Evolutionary conservation across 495 filamentous ascomycete genomes (phyloP).

Genomic region (Penicillium crystallinum): DNA sequence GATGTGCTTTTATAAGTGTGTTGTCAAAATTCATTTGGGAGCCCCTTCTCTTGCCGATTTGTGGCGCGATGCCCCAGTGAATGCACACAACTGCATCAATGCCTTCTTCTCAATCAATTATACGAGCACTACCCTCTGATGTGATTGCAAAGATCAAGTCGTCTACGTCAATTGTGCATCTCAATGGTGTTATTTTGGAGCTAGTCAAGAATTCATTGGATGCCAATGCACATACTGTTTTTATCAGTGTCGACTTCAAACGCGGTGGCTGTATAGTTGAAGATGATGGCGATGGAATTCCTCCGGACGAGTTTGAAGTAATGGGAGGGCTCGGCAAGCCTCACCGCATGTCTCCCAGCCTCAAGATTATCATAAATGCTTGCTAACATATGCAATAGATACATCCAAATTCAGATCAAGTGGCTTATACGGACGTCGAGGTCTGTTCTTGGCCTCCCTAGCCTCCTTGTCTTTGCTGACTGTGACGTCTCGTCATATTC

Average conservation of each 20-base stretch:
- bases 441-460: slow-evolving; percentile 73
- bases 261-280: slow-evolving; percentile 80
- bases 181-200: slow-evolving; percentile 68
- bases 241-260: slow-evolving; percentile 65
- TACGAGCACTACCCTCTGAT: slow-evolving; percentile 66
- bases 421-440: slow-evolving; percentile 61
- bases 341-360: slow-evolving; percentile 52
- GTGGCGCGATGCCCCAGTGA: background rate
- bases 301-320: slow-evolving; percentile 62
- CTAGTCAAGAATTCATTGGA: slow-evolving; percentile 87
- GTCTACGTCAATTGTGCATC: slow-evolving; percentile 67
- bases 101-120: slow-evolving; percentile 34
- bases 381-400: slow-evolving; percentile 45
- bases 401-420: slow-evolving; percentile 65
- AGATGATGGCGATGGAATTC: slow-evolving; percentile 82
- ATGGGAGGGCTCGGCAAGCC: slow-evolving; percentile 68
- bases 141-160: slow-evolving; percentile 85
- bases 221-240: slow-evolving; percentile 65
- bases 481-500: slow-evolving; percentile 68
- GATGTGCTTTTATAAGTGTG: background rate
- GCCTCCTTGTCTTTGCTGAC: slow-evolving; percentile 71
- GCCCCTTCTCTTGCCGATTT: no score
- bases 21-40: background rate
- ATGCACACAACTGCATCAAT: slow-evolving; percentile 8
- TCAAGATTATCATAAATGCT: background rate